Percentiles rank a stretch among this genome's conserved stretches.
phyloP scores from a whole-genome alignment of 768 basidiomycete species.

The Boletus huronensis region DNA sequence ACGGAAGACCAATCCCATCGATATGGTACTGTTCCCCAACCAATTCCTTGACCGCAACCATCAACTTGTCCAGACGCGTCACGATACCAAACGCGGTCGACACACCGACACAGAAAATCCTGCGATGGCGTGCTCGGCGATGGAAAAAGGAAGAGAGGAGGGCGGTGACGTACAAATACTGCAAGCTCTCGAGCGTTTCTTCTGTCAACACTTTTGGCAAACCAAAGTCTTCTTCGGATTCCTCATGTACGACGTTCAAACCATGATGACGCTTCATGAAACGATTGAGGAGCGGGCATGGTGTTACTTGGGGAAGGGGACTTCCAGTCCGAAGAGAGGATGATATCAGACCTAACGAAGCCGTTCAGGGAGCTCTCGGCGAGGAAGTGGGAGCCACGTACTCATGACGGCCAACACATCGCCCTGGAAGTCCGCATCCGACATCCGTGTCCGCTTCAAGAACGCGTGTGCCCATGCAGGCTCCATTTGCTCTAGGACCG shows the following conservation, averaged over 20 bases:
- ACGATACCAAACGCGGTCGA: constrained; percentile 67
- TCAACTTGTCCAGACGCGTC: constrained; percentile 69
- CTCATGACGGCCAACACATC: constrained; percentile 82
- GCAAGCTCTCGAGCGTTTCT: constrained; percentile 71
- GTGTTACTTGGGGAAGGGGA: constrained; percentile 83
- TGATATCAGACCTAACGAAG: constrained; percentile 62
- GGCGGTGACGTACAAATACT: constrained; percentile 62
- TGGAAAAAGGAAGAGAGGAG: neutral
- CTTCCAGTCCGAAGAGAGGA: constrained; percentile 68
- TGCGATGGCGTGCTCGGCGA: constrained; percentile 17
- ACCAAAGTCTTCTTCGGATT: constrained; percentile 72
- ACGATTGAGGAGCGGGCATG: constrained; percentile 57
- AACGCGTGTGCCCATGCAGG: constrained; percentile 77
- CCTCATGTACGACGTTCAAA: constrained; percentile 63
- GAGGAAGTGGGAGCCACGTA: constrained; percentile 29
- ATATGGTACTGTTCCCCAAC: constrained; percentile 88
- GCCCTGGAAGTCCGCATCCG: constrained; percentile 80
- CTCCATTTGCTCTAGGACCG: constrained; percentile 68
- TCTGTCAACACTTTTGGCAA: constrained; percentile 67
- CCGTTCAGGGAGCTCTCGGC: neutral
- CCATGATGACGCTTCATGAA: constrained; percentile 51
- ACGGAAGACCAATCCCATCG: constrained; percentile 51
- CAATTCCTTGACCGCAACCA: constrained; percentile 80
- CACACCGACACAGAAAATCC: constrained; percentile 71
- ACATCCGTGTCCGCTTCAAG: constrained; percentile 66